These are phyloP conservation scores for Populus hybrid DNA, from an alignment of 441 rosid species.

Conservation along the genomic window DNA sequence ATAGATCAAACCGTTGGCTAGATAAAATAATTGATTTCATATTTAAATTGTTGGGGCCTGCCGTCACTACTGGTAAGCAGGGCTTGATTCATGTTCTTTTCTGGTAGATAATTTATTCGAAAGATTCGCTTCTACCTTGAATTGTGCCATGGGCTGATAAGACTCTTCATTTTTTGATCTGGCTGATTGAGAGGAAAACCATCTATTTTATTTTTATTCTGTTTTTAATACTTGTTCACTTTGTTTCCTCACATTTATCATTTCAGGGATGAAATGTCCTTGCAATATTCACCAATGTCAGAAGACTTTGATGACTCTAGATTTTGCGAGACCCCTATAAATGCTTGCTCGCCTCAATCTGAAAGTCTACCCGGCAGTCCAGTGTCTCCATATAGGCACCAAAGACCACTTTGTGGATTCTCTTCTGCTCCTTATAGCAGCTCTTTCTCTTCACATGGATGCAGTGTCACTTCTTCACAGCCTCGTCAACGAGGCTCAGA, in stretches of 20 bases:
- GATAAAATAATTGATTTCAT: not conserved
- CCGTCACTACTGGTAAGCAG: not conserved
- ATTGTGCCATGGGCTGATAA: not conserved
- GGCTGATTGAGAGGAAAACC: not conserved
- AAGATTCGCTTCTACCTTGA: not conserved
- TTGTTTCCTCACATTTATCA: constrained; percentile 7
- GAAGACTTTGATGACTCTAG: constrained; percentile 85
- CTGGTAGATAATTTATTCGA: not conserved
- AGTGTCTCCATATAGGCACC: constrained; percentile 73
- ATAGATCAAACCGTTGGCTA: too few relatives aligned
- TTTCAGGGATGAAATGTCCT: constrained; percentile 74
- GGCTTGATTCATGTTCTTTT: not conserved
- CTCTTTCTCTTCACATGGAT: constrained; percentile 35
- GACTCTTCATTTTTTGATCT: not conserved
- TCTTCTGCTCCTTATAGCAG: constrained; percentile 36
- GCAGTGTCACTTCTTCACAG: constrained; percentile 38
- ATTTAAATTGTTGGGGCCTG: not conserved
- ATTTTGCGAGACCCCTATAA: constrained; percentile 50
- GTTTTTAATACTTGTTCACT: not conserved
- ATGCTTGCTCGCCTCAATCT: constrained; percentile 53
- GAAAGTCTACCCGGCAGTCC: constrained; percentile 85
- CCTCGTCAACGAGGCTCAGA: constrained; percentile 77
- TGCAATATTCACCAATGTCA: constrained; percentile 96
- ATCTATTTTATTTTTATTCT: not conserved
- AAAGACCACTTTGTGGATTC: constrained; percentile 47